phyloP scores from a whole-genome alignment of 2,329 filamentous ascomycete genomes.

The Colletotrichum magnum region DNA sequence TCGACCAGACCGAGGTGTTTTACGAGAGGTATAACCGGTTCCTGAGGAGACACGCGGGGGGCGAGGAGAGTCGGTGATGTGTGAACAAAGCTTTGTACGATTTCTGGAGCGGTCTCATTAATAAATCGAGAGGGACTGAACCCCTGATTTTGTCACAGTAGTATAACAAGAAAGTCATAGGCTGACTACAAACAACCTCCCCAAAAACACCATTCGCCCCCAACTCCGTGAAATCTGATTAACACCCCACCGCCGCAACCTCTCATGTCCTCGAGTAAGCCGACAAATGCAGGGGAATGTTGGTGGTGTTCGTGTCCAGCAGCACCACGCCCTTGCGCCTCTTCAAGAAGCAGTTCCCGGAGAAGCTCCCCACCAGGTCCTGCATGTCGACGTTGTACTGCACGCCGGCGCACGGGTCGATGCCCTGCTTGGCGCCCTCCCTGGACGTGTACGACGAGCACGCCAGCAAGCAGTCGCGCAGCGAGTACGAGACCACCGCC shows the following conservation, averaged over 20 bases:
- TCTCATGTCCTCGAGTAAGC: background rate
- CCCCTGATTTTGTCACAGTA: too few species aligned
- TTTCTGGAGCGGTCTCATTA: too few species aligned
- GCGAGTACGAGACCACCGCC: conserved; percentile 20
- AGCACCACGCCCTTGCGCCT: conserved; percentile 6
- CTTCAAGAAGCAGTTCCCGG: conserved; percentile 36
- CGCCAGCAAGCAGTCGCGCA: conserved; percentile 27
- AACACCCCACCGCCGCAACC: too few species aligned
- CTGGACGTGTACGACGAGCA: conserved; percentile 28
- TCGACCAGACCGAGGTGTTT: background rate
- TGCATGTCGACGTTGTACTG: conserved; percentile 20
- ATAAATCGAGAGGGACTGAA: too few species aligned
- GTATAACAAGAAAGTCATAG: too few species aligned
- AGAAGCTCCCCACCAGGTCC: conserved; percentile 1
- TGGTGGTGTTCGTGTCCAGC: background rate
- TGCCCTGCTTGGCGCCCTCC: background rate
- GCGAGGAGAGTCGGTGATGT: background rate
- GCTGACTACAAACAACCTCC: too few species aligned
- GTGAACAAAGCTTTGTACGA: background rate
- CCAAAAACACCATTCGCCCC: too few species aligned
- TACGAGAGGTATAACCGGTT: conserved; percentile 11
- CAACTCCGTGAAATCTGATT: too few species aligned
- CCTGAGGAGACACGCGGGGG: background rate
- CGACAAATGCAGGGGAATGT: background rate
- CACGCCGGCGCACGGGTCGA: conserved; percentile 13